Evolutionary conservation across 1,284 basidiomycete genomes (phyloP), one percentile per base, ranked within the genome.

Genomic region (Chalciporus sp.): DNA sequence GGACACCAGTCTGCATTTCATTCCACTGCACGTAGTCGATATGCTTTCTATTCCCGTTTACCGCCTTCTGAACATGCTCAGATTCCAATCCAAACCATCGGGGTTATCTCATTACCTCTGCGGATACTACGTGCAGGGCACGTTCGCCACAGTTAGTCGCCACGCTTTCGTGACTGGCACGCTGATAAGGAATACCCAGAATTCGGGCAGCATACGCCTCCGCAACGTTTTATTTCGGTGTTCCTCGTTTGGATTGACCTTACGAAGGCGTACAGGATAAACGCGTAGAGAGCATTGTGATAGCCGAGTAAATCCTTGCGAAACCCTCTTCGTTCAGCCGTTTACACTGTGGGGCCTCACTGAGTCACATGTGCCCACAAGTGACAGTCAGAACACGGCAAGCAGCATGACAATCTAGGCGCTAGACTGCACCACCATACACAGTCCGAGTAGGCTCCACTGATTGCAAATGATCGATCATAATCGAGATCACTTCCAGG

Each of bases 111-210:
- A 90, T 62, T 67, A 69, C 11, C 69, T 90, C 16, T 86, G 82
- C 64, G 69, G 72, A 50, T 83, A 73, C 61, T 84, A 88, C 62
- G 73, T 74, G 27, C 81, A 83, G n/a, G 78, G 79, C 0, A 70
- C 81, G 20, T 39, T 70, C 10, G 67, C 80, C 27, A 80, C 78
- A 28, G 89, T 89, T 61, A 73, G 85, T 73, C 12, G 49, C 47
- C n/a, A 42, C 1, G 5, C 28, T 48, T 9, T 5, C 28, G 40
- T 47, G 46, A 39, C 51, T 45, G n/a, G 16, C 7, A 42, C 23
- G 46, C 61, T 45, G 55, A 59, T 16, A 33, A 49, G 20, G 35
- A 31, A 53, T 16, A 47, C 53, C 12, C 40, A 41, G 47, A 51
- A 31, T 51, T 17, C 54, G 89, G 86, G 57, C 70, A 2, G 61